Percentiles rank a stretch among this genome's conserved stretches.
phyloP scores from a whole-genome alignment of 75 land plant species.

The Sequoia sempervirens region DNA sequence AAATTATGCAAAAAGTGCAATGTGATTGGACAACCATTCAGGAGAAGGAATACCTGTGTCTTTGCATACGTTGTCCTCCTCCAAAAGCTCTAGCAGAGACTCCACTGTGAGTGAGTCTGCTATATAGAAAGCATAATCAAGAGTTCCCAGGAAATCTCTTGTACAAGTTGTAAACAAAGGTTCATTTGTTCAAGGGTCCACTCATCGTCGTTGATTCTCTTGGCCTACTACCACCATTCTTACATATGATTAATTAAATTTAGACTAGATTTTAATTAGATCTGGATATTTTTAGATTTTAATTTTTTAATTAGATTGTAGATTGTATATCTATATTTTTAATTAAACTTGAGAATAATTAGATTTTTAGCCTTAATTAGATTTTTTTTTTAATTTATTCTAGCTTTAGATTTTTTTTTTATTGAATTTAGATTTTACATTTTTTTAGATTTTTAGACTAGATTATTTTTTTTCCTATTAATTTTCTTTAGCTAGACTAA shows the following conservation, averaged over 20 bases:
- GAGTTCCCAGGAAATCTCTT: constrained; percentile 92
- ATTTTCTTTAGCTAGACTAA: too few relatives aligned
- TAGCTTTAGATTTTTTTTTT: too few relatives aligned
- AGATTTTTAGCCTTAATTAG: too few relatives aligned
- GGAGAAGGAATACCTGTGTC: constrained; percentile 98
- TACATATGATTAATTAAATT: constrained; percentile 80
- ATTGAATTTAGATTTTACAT: too few relatives aligned
- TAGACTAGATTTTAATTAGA: too few relatives aligned
- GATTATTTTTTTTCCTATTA: too few relatives aligned
- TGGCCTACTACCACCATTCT: constrained; percentile 30
- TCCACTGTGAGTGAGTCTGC: constrained; percentile 89
- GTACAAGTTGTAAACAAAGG: constrained; percentile 94
- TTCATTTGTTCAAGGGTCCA: constrained; percentile 78
- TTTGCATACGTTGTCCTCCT: constrained; percentile 89
- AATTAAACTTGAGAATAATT: too few relatives aligned
- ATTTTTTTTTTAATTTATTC: too few relatives aligned
- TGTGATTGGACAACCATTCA: constrained; percentile 98
- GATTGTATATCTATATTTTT: too few relatives aligned
- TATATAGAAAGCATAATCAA: constrained; percentile 95
- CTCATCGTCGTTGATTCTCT: constrained; percentile 65
- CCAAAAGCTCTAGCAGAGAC: constrained; percentile 85
- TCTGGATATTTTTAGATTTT: too few relatives aligned
- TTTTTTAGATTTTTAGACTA: too few relatives aligned
- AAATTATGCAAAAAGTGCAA: constrained; percentile 88
- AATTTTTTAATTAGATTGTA: too few relatives aligned